Conservation (phyloP, 2,329 filamentous ascomycete genomes). For the Claviceps africana region DNA sequence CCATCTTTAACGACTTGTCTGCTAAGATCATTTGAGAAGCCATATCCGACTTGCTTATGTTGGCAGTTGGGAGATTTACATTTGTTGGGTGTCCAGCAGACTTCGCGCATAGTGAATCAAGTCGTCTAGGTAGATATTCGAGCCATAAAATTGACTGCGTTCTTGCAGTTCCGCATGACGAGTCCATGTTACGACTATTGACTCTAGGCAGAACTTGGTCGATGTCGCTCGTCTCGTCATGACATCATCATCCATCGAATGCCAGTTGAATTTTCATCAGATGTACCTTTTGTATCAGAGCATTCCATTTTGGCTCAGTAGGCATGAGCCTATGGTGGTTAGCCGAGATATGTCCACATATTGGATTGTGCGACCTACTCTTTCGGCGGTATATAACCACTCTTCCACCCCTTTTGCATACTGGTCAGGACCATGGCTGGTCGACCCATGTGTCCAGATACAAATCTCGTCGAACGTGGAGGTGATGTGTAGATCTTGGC, state of each 20-base stretch:
- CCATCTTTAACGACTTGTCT: background rate
- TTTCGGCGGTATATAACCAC: constrained; percentile 62
- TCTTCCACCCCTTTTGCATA: constrained; percentile 66
- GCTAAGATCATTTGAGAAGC: too few species aligned
- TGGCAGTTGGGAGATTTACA: background rate
- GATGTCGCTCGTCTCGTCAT: background rate
- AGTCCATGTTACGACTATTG: background rate
- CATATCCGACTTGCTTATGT: background rate
- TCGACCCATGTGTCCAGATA: constrained; percentile 74
- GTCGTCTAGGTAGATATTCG: background rate
- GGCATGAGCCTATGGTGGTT: background rate
- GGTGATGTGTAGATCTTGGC: constrained; percentile 28
- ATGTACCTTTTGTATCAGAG: background rate
- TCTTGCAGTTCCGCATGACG: background rate
- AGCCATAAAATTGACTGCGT: background rate
- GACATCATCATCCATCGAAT: background rate
- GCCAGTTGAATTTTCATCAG: background rate
- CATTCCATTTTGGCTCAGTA: background rate
- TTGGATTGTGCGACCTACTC: constrained; percentile 28
- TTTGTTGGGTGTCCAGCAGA: background rate
- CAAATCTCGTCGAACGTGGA: constrained; percentile 59
- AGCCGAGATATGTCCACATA: background rate
- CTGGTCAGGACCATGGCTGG: constrained; percentile 47
- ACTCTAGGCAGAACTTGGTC: background rate
- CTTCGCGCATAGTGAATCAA: background rate